phyloP scores from a whole-genome alignment of 2,329 filamentous ascomycete genomes.

The Cytospora piceae region DNA sequence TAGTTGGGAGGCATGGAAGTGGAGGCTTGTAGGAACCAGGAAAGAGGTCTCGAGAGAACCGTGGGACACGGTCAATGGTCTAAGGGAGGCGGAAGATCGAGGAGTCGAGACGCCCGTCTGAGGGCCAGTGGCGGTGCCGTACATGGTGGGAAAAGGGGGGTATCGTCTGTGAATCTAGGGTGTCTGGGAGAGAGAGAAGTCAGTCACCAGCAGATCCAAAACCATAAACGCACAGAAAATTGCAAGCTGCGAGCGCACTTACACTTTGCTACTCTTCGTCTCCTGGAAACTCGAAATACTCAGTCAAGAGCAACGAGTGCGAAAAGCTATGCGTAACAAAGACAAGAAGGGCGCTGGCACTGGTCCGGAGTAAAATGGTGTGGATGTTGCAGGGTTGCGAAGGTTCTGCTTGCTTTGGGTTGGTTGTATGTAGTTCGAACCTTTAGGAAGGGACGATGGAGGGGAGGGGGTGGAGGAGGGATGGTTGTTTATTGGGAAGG shows the following conservation, averaged over 20 bases:
- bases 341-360: constrained; percentile 16
- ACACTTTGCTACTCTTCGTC: constrained; percentile 23
- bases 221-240: not conserved
- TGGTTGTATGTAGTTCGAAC: not conserved
- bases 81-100: constrained; percentile 88
- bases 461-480: constrained; percentile 1
- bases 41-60: constrained; percentile 96
- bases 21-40: constrained; percentile 89
- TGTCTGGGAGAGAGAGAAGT: constrained; percentile 17
- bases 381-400: constrained; percentile 6
- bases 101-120: constrained; percentile 98
- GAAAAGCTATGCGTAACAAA: constrained; percentile 13
- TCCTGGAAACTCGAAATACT: constrained; percentile 30
- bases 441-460: constrained; percentile 4
- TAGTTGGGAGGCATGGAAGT: constrained; percentile 94
- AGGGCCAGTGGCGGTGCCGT: constrained; percentile 79
- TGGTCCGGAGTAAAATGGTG: not conserved
- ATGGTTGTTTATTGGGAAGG: constrained; percentile 14
- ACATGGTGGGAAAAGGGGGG: constrained; percentile 67
- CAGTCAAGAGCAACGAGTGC: constrained; percentile 31
- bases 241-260: constrained; percentile 5
- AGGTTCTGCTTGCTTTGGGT: constrained; percentile 14
- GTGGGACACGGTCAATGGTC: constrained; percentile 87
- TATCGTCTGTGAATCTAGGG: constrained; percentile 45
- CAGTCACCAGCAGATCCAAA: constrained; percentile 16